Base-by-base conservation (phyloP, 768 basidiomycete genomes). In the Tylopilus cervinicoccineus region DNA sequence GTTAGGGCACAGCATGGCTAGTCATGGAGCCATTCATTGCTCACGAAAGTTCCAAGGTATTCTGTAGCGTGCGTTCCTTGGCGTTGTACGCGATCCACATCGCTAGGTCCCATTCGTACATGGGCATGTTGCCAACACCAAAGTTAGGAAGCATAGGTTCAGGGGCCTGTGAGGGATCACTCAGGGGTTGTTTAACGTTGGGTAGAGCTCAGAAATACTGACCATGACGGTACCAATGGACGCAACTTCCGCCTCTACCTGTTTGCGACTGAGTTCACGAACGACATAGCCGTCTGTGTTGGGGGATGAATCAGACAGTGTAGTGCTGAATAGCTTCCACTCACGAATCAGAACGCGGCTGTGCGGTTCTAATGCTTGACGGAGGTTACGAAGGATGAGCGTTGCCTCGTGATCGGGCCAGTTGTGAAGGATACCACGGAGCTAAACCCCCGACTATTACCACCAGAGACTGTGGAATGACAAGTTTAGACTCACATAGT, bases 301-400 rank as follows among this genome's bases (percentile, higher is more conserved):
- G 14, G 2, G 20, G 9, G 8, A 6, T 56, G 38, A 28, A 11
- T 9, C 27, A 28, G 27, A 28, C 9, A 10, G 27, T 10, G 9
- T 28, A 11, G 28, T 19, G 13, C 31, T 3, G 13, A 28, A 29
- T n/a, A 4, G 9, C 13, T 28, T 29, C 28, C 11, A 57, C 63
- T 50, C 53, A 67, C 69, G 66, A 26, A 71, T 59, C 29, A 70
- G 59, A 13, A 71, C 34, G 3, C 63, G 66, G 23, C 62, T 64
- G 34, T 59, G 41, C 3, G 63, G 60, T 22, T 51, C 58, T 50
- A 71, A 53, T 6, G 62, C 67, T 48, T 55, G 45, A 23, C 65
- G 57, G 41, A 71, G 28, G 48, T 68, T 66, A 22, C 45, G 49
- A n/a, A 70, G 54, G 31, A 70, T 68, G 8, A 55, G 44, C 1